These are phyloP conservation scores for Elaphomyces granulatus DNA, from an alignment of 495 filamentous ascomycete genomes.

Conservation along the genomic window DNA sequence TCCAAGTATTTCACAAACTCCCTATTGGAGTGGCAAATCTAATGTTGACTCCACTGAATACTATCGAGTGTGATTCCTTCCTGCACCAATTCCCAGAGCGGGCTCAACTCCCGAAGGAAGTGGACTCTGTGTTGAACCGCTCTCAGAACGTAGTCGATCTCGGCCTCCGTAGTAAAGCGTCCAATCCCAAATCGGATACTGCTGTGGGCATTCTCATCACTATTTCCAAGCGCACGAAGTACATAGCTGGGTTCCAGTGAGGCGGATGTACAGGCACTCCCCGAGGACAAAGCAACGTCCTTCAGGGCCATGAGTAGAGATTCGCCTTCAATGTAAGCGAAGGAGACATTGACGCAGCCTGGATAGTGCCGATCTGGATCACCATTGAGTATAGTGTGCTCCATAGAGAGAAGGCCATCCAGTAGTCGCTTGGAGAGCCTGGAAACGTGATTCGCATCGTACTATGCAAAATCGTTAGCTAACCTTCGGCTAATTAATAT, in stretches of 20 bases:
- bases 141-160: constrained; percentile 97
- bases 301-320: constrained; percentile 96
- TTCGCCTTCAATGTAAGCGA: constrained; percentile 96
- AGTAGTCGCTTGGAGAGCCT: constrained; percentile 68
- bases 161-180: constrained; percentile 83
- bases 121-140: constrained; percentile 78
- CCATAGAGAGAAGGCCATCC: constrained; percentile 68
- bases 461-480: constrained; percentile 43
- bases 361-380: constrained; percentile 75
- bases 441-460: constrained; percentile 74
- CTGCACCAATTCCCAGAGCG: constrained; percentile 95
- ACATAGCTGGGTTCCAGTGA: constrained; percentile 96
- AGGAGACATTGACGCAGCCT: constrained; percentile 95
- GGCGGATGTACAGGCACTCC: constrained; percentile 92
- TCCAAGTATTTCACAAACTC: constrained; percentile 5
- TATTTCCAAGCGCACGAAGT: constrained; percentile 80
- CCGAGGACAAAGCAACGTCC: constrained; percentile 93
- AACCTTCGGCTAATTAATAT: background rate
- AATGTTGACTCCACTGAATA: constrained; percentile 97
- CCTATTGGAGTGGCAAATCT: constrained; percentile 13
- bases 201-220: constrained; percentile 93
- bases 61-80: constrained; percentile 91
- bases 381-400: constrained; percentile 87
- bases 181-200: constrained; percentile 97
- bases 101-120: constrained; percentile 89